phyloP scores from a whole-genome alignment of 192 early-diverging fungal species.

The Gigaspora rosea region DNA sequence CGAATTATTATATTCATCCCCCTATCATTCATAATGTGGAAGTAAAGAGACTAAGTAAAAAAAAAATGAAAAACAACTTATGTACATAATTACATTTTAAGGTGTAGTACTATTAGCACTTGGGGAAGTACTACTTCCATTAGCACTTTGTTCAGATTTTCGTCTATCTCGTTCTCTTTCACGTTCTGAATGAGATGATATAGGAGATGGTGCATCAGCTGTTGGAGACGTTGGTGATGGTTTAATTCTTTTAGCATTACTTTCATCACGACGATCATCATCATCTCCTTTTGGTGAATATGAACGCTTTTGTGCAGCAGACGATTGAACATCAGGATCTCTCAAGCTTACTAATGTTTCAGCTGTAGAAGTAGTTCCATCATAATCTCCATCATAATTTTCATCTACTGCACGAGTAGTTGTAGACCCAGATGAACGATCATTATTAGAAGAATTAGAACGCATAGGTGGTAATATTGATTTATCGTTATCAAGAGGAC shows the following conservation, averaged over 20 bases:
- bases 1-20: too few relatives aligned
- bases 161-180: conserved; percentile 28
- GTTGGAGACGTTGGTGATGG: not conserved
- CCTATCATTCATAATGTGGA: too few relatives aligned
- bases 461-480: conserved; percentile 19
- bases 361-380: not conserved
- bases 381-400: conserved; percentile 30
- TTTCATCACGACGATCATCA: conserved; percentile 25
- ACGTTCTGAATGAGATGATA: conserved; percentile 6
- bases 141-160: conserved; percentile 33
- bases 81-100: not conserved
- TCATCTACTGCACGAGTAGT: conserved; percentile 20
- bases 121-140: not conserved
- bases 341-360: conserved; percentile 4
- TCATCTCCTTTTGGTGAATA: conserved; percentile 19
- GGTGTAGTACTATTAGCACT: not conserved
- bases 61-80: not conserved
- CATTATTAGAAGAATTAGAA: not conserved
- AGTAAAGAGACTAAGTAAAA: not conserved
- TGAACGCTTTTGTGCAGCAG: conserved; percentile 13
- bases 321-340: not conserved
- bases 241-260: conserved; percentile 16
- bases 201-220: conserved; percentile 9
- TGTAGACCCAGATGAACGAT: not conserved
- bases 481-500: conserved; percentile 16